phyloP scores from a whole-genome alignment of 129 eudicot genomes.

The Lonicera japonica region DNA sequence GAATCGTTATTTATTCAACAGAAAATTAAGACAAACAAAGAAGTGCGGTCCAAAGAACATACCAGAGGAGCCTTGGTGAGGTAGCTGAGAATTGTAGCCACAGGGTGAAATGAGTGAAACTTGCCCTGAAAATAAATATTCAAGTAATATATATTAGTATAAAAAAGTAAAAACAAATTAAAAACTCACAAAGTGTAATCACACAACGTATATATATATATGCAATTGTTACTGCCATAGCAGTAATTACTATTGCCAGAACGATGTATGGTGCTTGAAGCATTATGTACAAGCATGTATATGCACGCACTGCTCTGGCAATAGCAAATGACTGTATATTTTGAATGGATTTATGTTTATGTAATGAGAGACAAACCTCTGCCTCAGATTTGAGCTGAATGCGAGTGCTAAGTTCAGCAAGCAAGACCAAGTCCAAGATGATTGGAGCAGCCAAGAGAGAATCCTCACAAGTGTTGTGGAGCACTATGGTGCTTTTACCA shows the following conservation, averaged over 20 bases:
- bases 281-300: no score
- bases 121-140: constrained; percentile 44
- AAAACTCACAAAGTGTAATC: no score
- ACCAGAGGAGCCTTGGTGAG: constrained; percentile 98
- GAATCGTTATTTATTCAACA: no score
- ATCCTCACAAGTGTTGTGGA: constrained; percentile 95
- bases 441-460: constrained; percentile 95
- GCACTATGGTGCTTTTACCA: constrained; percentile 77
- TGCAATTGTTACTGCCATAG: no score
- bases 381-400: constrained; percentile 77
- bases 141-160: not conserved
- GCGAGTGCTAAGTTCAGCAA: constrained; percentile 94
- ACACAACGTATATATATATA: no score
- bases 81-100: constrained; percentile 93
- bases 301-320: no score
- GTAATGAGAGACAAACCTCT: constrained; percentile 37
- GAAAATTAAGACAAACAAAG: no score
- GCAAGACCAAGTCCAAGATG: constrained; percentile 87
- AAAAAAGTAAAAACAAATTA: no score
- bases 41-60: constrained; percentile 16
- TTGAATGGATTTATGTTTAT: no score
- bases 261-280: no score
- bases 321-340: no score
- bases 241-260: no score
- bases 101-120: constrained; percentile 92